Base-by-base conservation (phyloP, 225 moss, liverwort and hornwort genomes). In the Thuidium tamariscinum region DNA sequence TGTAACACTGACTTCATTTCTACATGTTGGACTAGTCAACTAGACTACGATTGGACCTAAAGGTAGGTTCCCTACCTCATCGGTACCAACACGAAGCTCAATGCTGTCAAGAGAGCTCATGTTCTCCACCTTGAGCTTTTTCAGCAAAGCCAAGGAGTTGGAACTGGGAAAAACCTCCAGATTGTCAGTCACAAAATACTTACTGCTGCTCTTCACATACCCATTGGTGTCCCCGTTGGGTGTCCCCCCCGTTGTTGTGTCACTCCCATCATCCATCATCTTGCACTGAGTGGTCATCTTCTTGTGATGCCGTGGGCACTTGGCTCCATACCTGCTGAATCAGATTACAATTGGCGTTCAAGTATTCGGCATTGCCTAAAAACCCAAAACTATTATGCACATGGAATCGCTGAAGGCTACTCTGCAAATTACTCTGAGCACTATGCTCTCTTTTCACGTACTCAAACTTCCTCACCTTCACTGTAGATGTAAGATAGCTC, bases 241-340 rank as follows among this genome's bases (percentile, higher is more conserved):
- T n/a, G 75, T 36, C 9, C 23, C 75, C 52, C 36, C 11, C 9
- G 75, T 23, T 22, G 75, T 15, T 36, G 54, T 75, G 23, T 54
- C 36, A 54, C 75, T 75, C 75, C 54, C n/a, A 75, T 75, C 75
- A 23, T 75, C 54, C 75, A 75, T 14, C 54, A 75, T 75, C 36
- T 75, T 75, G 54, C 75, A 75, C 9, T 85, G 89, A 42, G 91
- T 90, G 29, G 89, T 92, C 94, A 94, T 95, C 85, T 90, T 94
- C 73, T 91, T 91, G 75, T 91, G 90, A 84, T 95, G 94, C 23
- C 88, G 93, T 5, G 92, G 95, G 69, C 95, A 95, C 80, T 91
- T 91, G 74, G 76, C 86, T 91, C 68, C 75, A 75, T 75, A 75
- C 75, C 75, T 75, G 54, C 36, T 62, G 48, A 74, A 74, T 37